Percentiles rank a stretch among this genome's conserved stretches.
Conservation (phyloP, 139 green algal genomes). For the Medakamo hakoo region DNA sequence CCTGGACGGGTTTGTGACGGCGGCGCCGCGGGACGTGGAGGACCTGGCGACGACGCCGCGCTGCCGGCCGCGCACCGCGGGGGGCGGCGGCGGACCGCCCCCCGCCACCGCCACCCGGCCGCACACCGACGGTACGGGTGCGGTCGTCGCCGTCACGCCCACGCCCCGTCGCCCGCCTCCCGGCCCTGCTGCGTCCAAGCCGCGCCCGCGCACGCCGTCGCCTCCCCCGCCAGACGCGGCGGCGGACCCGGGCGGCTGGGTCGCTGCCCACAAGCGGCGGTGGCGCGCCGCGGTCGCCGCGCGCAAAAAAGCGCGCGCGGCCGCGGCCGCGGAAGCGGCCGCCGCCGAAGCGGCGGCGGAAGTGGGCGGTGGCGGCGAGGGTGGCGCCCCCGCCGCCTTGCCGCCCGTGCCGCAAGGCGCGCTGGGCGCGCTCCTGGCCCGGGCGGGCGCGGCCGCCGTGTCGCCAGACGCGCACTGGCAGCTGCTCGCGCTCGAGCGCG, state of each 20-base stretch:
- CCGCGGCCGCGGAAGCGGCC: neutral
- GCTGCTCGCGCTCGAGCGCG: constrained; percentile 49
- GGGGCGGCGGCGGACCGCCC: too few relatives aligned
- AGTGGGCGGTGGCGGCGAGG: neutral
- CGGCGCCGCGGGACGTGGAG: neutral
- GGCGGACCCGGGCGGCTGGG: constrained; percentile 55
- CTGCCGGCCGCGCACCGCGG: too few relatives aligned
- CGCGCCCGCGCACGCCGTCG: neutral
- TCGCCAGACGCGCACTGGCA: constrained; percentile 57
- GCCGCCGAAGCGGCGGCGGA: neutral
- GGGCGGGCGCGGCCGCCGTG: constrained; percentile 24
- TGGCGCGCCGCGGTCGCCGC: constrained; percentile 33
- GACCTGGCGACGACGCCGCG: constrained; percentile 22
- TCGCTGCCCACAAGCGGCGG: constrained; percentile 54
- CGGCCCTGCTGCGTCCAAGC: too few relatives aligned
- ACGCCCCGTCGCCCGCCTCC: neutral
- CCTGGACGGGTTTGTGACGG: constrained; percentile 22
- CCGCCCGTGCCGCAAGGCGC: neutral
- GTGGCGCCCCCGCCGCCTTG: neutral
- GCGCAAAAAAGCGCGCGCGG: neutral
- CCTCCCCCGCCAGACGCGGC: neutral
- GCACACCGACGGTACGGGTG: too few relatives aligned
- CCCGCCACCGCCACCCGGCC: too few relatives aligned
- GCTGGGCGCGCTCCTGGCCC: constrained; percentile 32
- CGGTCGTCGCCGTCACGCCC: neutral